Evolutionary conservation across 441 rosid genomes (phyloP).

Genomic region (Gossypium davidsonii): DNA sequence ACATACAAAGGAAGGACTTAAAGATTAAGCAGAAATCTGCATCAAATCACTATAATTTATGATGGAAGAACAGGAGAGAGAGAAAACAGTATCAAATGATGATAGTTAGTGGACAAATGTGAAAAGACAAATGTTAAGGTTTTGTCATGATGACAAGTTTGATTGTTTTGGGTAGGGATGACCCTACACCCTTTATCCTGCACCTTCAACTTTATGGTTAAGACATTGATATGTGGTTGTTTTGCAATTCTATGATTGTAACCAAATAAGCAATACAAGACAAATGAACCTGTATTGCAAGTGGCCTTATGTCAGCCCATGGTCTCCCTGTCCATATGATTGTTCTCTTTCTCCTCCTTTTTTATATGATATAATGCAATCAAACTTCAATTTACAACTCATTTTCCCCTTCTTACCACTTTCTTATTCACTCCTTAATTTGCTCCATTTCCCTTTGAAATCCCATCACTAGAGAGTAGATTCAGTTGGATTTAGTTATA

Average conservation of each 20-base stretch:
- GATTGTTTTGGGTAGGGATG: conserved; percentile 39
- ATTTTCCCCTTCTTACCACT: too few species aligned
- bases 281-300: conserved; percentile 31
- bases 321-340: conserved; percentile 20
- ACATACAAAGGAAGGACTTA: too few species aligned
- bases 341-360: background rate
- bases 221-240: conserved; percentile 24
- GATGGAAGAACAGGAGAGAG: too few species aligned
- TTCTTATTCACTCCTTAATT: too few species aligned
- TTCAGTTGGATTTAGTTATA: too few species aligned
- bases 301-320: conserved; percentile 27
- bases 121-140: conserved; percentile 98
- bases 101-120: conserved; percentile 51
- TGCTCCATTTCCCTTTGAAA: too few species aligned
- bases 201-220: conserved; percentile 28
- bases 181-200: conserved; percentile 51
- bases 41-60: too few species aligned
- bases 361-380: too few species aligned
- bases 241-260: conserved; percentile 35
- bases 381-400: too few species aligned
- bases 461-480: too few species aligned
- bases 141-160: conserved; percentile 62
- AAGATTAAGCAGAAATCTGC: too few species aligned
- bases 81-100: conserved; percentile 23
- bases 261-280: conserved; percentile 42